Evolutionary conservation across 1,139 yeast genomes (phyloP).

Genomic region (Lodderomyces beijingensis): DNA sequence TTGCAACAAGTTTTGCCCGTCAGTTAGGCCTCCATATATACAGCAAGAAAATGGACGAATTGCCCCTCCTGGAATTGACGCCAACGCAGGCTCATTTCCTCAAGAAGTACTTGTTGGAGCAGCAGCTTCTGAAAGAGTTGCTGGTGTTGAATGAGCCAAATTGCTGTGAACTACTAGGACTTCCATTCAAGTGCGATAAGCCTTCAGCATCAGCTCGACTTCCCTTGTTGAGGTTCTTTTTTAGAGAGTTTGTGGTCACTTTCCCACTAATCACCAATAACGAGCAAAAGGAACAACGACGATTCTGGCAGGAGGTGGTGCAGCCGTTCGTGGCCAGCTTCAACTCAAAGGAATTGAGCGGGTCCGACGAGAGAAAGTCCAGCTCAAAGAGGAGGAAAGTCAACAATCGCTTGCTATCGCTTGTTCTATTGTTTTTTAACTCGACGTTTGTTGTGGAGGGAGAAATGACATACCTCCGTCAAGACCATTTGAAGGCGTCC

Average conservation of each 20-base stretch:
- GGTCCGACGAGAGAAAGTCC: constrained; percentile 68
- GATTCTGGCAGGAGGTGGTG: constrained; percentile 74
- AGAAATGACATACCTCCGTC: constrained; percentile 49
- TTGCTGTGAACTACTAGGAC: constrained; percentile 65
- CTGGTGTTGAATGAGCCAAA: constrained; percentile 51
- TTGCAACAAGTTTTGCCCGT: too few relatives aligned
- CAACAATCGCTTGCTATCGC: constrained; percentile 54
- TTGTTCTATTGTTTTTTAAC: constrained; percentile 65
- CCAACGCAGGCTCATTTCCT: constrained; percentile 51
- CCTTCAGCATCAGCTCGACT: constrained; percentile 34
- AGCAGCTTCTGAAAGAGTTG: constrained; percentile 60
- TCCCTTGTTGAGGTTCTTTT: constrained; percentile 67
- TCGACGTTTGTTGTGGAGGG: constrained; percentile 66
- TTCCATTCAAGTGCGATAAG: constrained; percentile 50
- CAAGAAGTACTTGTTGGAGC: constrained; percentile 70
- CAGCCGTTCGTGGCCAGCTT: constrained; percentile 79
- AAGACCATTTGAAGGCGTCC: constrained; percentile 42
- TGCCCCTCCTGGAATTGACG: not conserved
- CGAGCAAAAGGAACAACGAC: constrained; percentile 41
- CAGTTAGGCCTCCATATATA: too few relatives aligned
- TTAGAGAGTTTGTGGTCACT: constrained; percentile 54
- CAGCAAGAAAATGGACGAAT: too few relatives aligned
- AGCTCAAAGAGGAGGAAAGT: constrained; percentile 69
- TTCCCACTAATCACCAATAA: constrained; percentile 69
- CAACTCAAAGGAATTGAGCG: constrained; percentile 60